Evolutionary conservation across 148 eudicot genomes (phyloP).

Genomic region (Rheum nobile): DNA sequence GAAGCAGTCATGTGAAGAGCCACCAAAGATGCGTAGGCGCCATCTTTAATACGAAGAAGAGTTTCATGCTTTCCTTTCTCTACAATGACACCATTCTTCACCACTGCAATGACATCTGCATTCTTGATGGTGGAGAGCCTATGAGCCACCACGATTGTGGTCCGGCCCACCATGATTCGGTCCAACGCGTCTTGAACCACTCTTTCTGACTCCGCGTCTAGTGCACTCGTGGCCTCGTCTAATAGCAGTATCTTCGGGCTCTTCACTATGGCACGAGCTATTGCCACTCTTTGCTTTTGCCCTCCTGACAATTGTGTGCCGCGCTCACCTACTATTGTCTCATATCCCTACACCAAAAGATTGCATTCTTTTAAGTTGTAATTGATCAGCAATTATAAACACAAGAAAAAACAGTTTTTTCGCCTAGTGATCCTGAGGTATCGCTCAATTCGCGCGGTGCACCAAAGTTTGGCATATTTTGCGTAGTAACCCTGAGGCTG

Average conservation of each 20-base stretch:
- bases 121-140: slow-evolving; percentile 52
- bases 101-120: slow-evolving; percentile 51
- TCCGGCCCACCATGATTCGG: slow-evolving; percentile 46
- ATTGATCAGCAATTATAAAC: too few species aligned
- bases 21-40: slow-evolving; percentile 48
- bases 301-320: slow-evolving; percentile 72
- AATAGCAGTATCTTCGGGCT: slow-evolving; percentile 43
- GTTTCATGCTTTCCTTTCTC: slow-evolving; percentile 62
- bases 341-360: slow-evolving; percentile 69
- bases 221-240: slow-evolving; percentile 78
- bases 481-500: too few species aligned
- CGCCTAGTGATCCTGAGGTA: too few species aligned
- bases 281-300: slow-evolving; percentile 68
- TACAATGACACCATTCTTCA: slow-evolving; percentile 51
- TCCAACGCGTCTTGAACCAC: slow-evolving; percentile 68
- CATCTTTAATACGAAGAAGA: slow-evolving; percentile 39
- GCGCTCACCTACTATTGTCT: slow-evolving; percentile 62
- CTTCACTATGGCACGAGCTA: slow-evolving; percentile 68
- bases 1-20: slow-evolving; percentile 36
- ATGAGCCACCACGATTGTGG: slow-evolving; percentile 60
- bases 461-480: too few species aligned
- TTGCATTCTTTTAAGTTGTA: too few species aligned
- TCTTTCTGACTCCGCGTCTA: slow-evolving; percentile 59
- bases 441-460: too few species aligned
- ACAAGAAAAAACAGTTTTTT: too few species aligned